phyloP scores from a whole-genome alignment of 768 basidiomycete genomes.

The Ramaria sp. region DNA sequence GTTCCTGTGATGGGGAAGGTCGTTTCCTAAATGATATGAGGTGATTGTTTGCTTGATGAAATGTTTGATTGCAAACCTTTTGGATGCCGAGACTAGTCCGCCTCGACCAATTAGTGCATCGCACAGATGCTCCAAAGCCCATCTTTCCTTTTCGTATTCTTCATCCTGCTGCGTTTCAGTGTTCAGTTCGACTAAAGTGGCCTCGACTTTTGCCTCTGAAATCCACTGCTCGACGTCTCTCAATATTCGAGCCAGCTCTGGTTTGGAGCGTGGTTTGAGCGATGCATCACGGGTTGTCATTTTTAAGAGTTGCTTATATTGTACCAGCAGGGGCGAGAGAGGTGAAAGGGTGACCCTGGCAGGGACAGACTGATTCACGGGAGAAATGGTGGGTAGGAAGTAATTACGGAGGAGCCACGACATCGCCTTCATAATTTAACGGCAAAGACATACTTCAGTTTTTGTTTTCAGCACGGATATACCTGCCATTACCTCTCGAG shows the following conservation, averaged over 20 bases:
- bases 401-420: constrained; percentile 78
- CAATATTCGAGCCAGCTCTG: constrained; percentile 36
- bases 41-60: constrained; percentile 7
- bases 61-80: constrained; percentile 44
- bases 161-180: constrained; percentile 20
- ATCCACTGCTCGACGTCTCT: constrained; percentile 73
- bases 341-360: constrained; percentile 34
- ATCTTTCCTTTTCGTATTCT: constrained; percentile 45
- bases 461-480: background rate
- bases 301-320: constrained; percentile 65
- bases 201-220: constrained; percentile 56
- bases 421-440: constrained; percentile 44
- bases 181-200: constrained; percentile 20
- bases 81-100: constrained; percentile 69
- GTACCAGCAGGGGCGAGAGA: constrained; percentile 54
- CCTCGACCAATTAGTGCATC: constrained; percentile 60
- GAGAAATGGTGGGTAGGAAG: constrained; percentile 51
- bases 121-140: constrained; percentile 59
- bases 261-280: constrained; percentile 36
- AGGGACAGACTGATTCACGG: constrained; percentile 18
- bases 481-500: constrained; percentile 46
- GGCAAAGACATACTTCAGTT: constrained; percentile 2
- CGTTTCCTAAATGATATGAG: constrained; percentile 35
- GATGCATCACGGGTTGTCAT: constrained; percentile 53
- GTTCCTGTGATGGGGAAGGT: constrained; percentile 25